phyloP scores from a whole-genome alignment of 2,329 filamentous ascomycete species.

The Didymella lethalis region DNA sequence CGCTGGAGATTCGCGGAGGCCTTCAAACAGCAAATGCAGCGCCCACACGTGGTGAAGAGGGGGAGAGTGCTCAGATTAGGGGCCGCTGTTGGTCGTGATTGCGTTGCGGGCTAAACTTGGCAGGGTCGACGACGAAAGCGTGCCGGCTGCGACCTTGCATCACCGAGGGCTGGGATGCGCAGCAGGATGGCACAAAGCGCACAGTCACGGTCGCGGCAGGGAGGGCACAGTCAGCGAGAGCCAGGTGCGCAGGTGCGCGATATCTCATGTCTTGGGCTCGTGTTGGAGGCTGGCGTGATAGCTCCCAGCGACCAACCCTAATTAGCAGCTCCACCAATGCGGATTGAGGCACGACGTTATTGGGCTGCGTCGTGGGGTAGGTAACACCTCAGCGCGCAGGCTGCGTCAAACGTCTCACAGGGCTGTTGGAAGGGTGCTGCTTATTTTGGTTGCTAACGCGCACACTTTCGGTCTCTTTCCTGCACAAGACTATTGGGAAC shows the following conservation, averaged over 20 bases:
- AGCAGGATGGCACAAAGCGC: slow-evolving; percentile 7
- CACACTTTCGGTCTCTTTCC: not conserved
- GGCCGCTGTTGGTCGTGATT: slow-evolving; percentile 24
- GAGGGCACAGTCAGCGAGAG: slow-evolving; percentile 10
- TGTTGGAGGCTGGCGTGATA: slow-evolving; percentile 22
- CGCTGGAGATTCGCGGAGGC: slow-evolving; percentile 4
- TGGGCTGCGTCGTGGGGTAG: slow-evolving; percentile 18
- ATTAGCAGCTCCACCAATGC: slow-evolving; percentile 19
- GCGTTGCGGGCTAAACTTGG: slow-evolving; percentile 22
- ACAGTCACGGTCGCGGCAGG: slow-evolving; percentile 8
- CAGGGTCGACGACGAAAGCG: slow-evolving; percentile 19
- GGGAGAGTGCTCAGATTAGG: slow-evolving; percentile 21
- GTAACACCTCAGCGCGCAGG: slow-evolving; percentile 5
- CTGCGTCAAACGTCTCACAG: slow-evolving; percentile 16
- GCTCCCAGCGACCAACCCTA: slow-evolving; percentile 13
- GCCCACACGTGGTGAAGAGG: slow-evolving; percentile 14
- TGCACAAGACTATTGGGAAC: not conserved
- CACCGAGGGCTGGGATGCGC: slow-evolving; percentile 13
- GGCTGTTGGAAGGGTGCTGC: not conserved
- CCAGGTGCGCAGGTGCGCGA: slow-evolving; percentile 3
- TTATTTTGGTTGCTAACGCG: not conserved
- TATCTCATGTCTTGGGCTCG: slow-evolving; percentile 14
- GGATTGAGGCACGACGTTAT: slow-evolving; percentile 8
- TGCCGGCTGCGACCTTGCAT: slow-evolving; percentile 21
- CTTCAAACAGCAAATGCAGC: not conserved